Base-by-base conservation (phyloP, 768 basidiomycete genomes). In the Leccinum rimulosum region DNA sequence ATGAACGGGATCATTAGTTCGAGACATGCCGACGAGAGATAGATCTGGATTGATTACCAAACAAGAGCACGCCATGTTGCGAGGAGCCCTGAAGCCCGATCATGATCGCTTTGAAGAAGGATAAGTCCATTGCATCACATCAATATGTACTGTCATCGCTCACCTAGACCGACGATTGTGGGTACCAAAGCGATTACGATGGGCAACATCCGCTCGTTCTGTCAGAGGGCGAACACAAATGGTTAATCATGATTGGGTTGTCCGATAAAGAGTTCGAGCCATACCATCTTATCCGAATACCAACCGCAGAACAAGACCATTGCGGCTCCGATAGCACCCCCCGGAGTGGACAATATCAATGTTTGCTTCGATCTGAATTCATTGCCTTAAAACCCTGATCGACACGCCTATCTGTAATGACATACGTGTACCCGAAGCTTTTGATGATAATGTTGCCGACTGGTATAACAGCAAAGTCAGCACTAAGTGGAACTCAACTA, bases 391-490 rank as follows among this genome's bases (percentile, higher is more conserved):
- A 38, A 11, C 19, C 8, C 15, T 30, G n/a, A 30, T 43, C 12
- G 27, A 49, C 11, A 50, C 49, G 22, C 30, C 12, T 17, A 54
- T 19, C 6, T 33, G 49, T 7, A 19, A 33, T 8, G 52, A 68
- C 81, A 6, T 73, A 84, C 82, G 83, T 85, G 55, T 86, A 87
- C 30, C 86, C 85, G 62, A 86, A 85, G 61, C 74, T 77, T 73
- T 81, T 82, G 69, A 87, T 82, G 57, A 87, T 81, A 10, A 84
- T 69, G 64, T 85, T 86, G 68, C 84, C 82, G 71, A 83, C 85
- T 86, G 55, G 6, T 31, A 27, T 40, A 40, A 40, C 8, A 49
- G 48, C 14, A 50, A 6, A 19, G 19, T 65, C 27, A 61, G 55
- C 19, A 51, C 28, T 33, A 35, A 4, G 6, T 25, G 25, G 15